These are phyloP conservation scores for Umbellularia californica DNA, from an alignment of 164 flowering plant species.

Conservation along the genomic window DNA sequence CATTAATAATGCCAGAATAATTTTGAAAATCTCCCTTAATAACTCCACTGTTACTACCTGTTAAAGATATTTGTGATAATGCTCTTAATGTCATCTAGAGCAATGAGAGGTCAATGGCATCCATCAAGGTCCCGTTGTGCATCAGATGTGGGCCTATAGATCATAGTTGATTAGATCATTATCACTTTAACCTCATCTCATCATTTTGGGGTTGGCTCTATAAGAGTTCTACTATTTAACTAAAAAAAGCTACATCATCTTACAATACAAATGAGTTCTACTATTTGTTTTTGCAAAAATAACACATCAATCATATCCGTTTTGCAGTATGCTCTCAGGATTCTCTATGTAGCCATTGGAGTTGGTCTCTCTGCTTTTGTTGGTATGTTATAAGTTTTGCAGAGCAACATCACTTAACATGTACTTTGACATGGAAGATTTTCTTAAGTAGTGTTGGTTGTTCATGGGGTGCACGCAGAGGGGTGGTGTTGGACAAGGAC, in stretches of 20 bases:
- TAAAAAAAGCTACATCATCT: too few relatives aligned
- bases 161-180: background rate
- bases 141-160: too few relatives aligned
- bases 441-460: background rate
- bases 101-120: too few relatives aligned
- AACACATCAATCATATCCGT: background rate
- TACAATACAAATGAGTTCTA: background rate
- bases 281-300: background rate
- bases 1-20: too few relatives aligned
- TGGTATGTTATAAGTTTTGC: background rate
- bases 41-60: too few relatives aligned
- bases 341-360: slow-evolving; percentile 4
- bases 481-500: slow-evolving; percentile 60
- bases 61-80: too few relatives aligned
- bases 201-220: background rate
- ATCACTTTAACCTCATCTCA: background rate
- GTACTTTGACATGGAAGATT: background rate
- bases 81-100: too few relatives aligned
- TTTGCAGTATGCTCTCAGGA: slow-evolving; percentile 6
- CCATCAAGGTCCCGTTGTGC: too few relatives aligned
- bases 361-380: background rate
- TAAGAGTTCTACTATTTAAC: too few relatives aligned
- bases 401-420: background rate
- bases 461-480: slow-evolving; percentile 15
- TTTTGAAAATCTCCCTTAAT: too few relatives aligned